Conservation (phyloP, 164 flowering plant species). For the Vitis rotundifolia region DNA sequence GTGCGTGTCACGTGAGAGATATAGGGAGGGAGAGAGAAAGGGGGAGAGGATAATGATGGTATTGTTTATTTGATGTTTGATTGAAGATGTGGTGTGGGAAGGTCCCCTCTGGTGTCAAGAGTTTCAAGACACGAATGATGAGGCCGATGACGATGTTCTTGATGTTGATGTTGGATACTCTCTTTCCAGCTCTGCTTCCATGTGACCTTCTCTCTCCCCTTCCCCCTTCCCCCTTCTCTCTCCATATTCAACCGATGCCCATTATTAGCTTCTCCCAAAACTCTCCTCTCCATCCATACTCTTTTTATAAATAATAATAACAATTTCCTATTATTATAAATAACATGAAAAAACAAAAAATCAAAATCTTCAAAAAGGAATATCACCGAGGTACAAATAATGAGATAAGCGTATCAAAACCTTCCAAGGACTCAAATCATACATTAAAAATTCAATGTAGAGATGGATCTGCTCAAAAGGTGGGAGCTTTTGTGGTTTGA, state of each 20-base stretch:
- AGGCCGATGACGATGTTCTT: constrained; percentile 24
- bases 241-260: constrained; percentile 9
- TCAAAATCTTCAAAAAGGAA: too few species aligned
- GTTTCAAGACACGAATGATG: constrained; percentile 35
- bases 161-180: constrained; percentile 18
- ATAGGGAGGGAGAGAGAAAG: too few species aligned
- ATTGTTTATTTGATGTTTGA: not conserved
- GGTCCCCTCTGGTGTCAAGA: not conserved
- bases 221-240: not conserved
- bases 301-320: too few species aligned
- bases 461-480: not conserved
- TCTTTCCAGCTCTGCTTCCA: constrained; percentile 25
- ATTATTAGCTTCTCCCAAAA: not conserved
- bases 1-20: constrained; percentile 2
- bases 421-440: too few species aligned
- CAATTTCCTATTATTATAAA: too few species aligned
- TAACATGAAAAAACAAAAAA: too few species aligned
- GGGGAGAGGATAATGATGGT: constrained; percentile 1
- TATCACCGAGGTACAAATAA: too few species aligned
- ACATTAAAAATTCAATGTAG: not conserved
- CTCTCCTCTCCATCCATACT: too few species aligned
- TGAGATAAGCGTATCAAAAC: too few species aligned
- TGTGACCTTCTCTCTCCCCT: constrained; percentile 14
- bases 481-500: constrained; percentile 6
- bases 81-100: constrained; percentile 1